phyloP scores from a whole-genome alignment of 441 rosid species.

The Gossypium lobatum region DNA sequence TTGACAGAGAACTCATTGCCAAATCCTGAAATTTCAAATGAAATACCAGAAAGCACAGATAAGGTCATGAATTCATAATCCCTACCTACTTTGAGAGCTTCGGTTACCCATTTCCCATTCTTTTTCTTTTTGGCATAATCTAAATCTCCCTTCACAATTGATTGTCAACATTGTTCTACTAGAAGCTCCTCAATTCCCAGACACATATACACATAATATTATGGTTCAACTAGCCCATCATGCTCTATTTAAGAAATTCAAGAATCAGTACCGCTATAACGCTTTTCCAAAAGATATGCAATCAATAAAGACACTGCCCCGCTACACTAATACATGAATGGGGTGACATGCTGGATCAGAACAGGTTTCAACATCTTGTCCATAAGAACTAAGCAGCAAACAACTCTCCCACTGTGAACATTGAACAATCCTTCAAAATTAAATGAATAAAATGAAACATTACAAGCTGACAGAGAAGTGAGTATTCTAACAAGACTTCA shows the following conservation, averaged over 20 bases:
- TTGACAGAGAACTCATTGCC: slow-evolving; percentile 67
- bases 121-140: not conserved
- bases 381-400: not conserved
- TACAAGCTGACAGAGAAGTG: not conserved
- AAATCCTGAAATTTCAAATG: slow-evolving; percentile 55
- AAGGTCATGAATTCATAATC: not conserved
- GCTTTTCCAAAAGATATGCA: not conserved
- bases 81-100: not conserved
- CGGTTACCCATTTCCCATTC: not conserved
- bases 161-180: not conserved
- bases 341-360: not conserved
- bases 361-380: not conserved
- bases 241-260: too few species aligned
- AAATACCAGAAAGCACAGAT: not conserved
- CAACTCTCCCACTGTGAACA: not conserved
- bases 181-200: not conserved
- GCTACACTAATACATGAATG: not conserved
- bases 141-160: not conserved
- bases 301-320: not conserved
- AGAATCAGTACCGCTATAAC: not conserved
- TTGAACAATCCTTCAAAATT: not conserved
- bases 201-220: not conserved
- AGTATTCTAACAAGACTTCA: not conserved
- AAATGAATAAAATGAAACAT: not conserved
- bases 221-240: not conserved